A percentile compares a stretch with the other conserved stretches of the same genome.
phyloP scores from a whole-genome alignment of 2,329 filamentous ascomycete genomes.

The Diaporthe sp. region DNA sequence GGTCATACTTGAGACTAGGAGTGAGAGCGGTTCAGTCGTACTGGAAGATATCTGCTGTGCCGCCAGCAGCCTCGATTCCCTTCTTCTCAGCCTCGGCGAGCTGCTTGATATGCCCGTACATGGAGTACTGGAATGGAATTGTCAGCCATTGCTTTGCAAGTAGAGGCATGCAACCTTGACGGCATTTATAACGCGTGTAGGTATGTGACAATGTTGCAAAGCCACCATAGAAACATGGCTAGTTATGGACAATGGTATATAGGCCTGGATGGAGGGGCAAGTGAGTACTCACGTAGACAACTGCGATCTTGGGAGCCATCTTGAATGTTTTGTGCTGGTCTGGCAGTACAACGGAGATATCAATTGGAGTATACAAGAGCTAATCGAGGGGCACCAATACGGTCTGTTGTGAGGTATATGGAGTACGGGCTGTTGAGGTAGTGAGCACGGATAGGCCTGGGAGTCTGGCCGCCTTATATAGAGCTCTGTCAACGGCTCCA shows the following conservation, averaged over 20 bases:
- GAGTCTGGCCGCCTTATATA: conserved; percentile 28
- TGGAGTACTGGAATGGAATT: conserved; percentile 78
- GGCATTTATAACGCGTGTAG: too few relatives aligned
- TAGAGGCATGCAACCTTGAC: too few relatives aligned
- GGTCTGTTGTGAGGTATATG: not conserved
- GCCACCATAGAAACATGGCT: not conserved
- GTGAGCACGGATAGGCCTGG: not conserved
- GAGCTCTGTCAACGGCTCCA: not conserved
- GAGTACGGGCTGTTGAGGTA: not conserved
- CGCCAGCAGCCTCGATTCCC: conserved; percentile 90
- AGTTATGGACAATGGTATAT: not conserved
- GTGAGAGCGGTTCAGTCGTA: conserved; percentile 54
- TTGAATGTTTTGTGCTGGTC: conserved; percentile 51
- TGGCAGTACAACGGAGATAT: not conserved
- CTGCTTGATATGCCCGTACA: conserved; percentile 90
- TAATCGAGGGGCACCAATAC: not conserved
- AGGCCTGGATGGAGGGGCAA: conserved; percentile 34
- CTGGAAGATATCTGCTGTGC: conserved; percentile 86
- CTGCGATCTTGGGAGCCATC: conserved; percentile 94
- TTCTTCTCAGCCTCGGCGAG: conserved; percentile 91
- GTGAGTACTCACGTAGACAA: conserved; percentile 80
- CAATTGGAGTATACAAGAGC: conserved; percentile 2
- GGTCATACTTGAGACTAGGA: too few relatives aligned
- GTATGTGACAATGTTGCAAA: not conserved
- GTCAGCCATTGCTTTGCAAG: conserved; percentile 17